Base-by-base conservation (phyloP, 1,284 basidiomycete species). In the Apiotrichum mycotoxinovorans region DNA sequence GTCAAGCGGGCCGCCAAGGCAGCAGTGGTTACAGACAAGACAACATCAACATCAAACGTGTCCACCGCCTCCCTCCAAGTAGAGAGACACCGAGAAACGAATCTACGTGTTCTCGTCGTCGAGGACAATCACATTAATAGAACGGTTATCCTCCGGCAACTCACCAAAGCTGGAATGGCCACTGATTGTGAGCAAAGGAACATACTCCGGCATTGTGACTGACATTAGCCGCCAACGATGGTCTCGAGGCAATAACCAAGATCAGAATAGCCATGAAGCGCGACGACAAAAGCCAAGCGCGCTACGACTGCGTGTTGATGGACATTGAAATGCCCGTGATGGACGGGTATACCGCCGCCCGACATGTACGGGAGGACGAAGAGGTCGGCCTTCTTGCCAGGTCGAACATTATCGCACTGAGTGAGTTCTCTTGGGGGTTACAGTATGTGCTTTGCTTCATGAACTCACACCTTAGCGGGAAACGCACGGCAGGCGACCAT, bases 231-330 rank as follows among this genome's bases (percentile, higher is more conserved):
- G 43, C 43, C 12, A 27, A 15, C 18, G 27, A 79, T 56, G 79
- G 79, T 8, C 65, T 74, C 3, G 76, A 79, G 55, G 79, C 73
- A 4, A 61, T 80, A 25, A 71, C 78, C 27, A 67, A 68, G 56
- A 65, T 79, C 15, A 26, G 70, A 66, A 17, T 63, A 61, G 37
- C n/a, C 11, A 42, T 10, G 33, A 15, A 15, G 7, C 25, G 4
- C 12, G 22, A 4, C 25, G 5, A n/a, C n/a, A n/a, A n/a, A n/a
- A n/a, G n/a, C n/a, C n/a, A n/a, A n/a, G n/a, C n/a, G n/a, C n/a
- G n/a, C n/a, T 77, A 70, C 58, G 71, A 76, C 51, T 71, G 69
- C 35, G 60, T 75, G 17, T 60, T 78, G 23, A 74, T 77, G 69
- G 77, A 78, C 53, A 60, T 75, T 8, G 74, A 75, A 46, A 75